These are phyloP conservation scores for Scedosporium apiospermum DNA, from an alignment of 2,329 filamentous ascomycete genomes.

Conservation along the genomic window DNA sequence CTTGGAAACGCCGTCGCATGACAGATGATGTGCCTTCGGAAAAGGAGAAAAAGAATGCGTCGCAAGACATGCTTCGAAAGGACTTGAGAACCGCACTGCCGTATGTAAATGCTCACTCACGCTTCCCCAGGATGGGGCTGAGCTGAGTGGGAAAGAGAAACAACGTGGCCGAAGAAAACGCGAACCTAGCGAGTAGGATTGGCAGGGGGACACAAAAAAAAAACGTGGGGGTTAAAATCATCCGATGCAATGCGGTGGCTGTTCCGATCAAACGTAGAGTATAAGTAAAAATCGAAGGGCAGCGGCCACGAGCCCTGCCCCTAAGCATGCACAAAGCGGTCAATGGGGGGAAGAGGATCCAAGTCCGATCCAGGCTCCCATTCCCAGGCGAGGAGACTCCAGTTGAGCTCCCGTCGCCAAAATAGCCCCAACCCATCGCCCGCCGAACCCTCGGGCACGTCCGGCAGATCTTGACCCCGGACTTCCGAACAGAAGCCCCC, in stretches of 20 bases:
- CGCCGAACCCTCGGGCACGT: slow-evolving; percentile 29
- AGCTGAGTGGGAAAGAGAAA: no score
- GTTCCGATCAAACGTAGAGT: background rate
- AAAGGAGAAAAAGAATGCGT: no score
- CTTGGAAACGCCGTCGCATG: background rate
- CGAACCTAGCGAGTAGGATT: background rate
- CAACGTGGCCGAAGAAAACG: no score
- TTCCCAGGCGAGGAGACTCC: slow-evolving; percentile 77
- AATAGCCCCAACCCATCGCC: slow-evolving; percentile 58
- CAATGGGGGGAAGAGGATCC: slow-evolving; percentile 19
- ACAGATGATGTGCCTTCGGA: no score
- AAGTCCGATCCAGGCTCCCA: slow-evolving; percentile 43
- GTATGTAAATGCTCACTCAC: no score
- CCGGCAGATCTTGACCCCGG: slow-evolving; percentile 37
- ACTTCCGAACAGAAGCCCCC: slow-evolving; percentile 77
- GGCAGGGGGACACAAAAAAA: background rate
- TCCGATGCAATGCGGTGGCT: background rate
- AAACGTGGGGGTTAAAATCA: background rate
- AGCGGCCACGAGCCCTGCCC: background rate
- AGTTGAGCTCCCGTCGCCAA: slow-evolving; percentile 72
- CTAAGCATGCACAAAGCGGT: background rate
- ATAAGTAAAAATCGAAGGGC: background rate
- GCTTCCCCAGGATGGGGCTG: no score
- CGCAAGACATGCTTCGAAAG: no score
- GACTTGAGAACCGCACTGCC: no score